These are phyloP conservation scores for Plantago major DNA, from an alignment of 257 asterid species.

Conservation along the genomic window DNA sequence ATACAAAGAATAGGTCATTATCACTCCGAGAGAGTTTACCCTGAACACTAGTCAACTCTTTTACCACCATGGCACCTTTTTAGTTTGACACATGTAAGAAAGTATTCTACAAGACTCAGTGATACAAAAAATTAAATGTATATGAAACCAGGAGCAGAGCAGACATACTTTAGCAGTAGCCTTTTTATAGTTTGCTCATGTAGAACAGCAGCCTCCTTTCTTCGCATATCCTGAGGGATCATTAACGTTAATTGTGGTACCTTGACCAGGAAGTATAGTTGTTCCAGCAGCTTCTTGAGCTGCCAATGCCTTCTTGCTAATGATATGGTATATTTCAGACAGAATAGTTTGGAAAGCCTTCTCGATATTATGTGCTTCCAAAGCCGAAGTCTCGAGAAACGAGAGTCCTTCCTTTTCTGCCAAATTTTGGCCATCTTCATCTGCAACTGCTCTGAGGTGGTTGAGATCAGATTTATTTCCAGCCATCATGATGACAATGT, in stretches of 20 bases:
- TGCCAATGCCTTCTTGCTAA: slow-evolving; percentile 17
- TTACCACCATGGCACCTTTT: background rate
- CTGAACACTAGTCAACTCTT: background rate
- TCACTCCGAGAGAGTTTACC: background rate
- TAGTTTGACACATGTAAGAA: background rate
- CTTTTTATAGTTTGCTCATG: background rate
- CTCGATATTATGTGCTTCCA: slow-evolving; percentile 2
- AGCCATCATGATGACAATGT: slow-evolving; percentile 13
- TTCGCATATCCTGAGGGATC: background rate
- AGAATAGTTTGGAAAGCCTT: slow-evolving; percentile 3
- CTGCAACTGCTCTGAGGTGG: slow-evolving; percentile 5
- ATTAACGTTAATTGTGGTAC: slow-evolving; percentile 6
- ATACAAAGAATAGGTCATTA: background rate
- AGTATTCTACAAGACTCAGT: slow-evolving; percentile 3
- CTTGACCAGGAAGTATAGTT: slow-evolving; percentile 8
- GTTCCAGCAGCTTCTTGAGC: background rate
- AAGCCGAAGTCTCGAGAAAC: slow-evolving; percentile 6
- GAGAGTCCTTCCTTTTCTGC: slow-evolving; percentile 9
- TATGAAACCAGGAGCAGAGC: slow-evolving; percentile 2
- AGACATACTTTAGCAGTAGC: background rate
- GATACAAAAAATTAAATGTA: background rate
- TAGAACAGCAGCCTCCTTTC: slow-evolving; percentile 8
- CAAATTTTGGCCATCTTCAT: slow-evolving; percentile 3
- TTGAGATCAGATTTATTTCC: slow-evolving; percentile 10
- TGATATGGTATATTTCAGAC: background rate